Evolutionary conservation across 2,329 filamentous ascomycete species (phyloP).

Genomic region (Cladorrhinum sp.): DNA sequence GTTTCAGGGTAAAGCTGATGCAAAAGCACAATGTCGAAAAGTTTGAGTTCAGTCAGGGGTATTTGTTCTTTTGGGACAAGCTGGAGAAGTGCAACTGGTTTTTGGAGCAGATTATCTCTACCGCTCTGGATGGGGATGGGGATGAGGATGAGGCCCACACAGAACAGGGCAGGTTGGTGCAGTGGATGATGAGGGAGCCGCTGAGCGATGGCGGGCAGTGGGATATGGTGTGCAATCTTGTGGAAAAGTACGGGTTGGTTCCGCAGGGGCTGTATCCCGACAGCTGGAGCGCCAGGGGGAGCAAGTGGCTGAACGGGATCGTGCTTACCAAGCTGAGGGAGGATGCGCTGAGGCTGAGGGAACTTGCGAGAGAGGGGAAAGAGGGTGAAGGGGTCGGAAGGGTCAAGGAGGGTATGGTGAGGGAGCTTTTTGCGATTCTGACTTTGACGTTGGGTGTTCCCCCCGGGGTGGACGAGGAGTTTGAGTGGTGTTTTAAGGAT

Average conservation of each 20-base stretch:
- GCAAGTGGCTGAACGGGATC: constrained; percentile 65
- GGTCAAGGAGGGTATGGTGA: constrained; percentile 71
- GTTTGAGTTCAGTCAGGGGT: constrained; percentile 84
- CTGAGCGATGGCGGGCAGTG: constrained; percentile 83
- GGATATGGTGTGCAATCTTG: constrained; percentile 88
- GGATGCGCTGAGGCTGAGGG: constrained; percentile 59
- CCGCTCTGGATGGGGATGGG: constrained; percentile 60
- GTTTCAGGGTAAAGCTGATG: constrained; percentile 84
- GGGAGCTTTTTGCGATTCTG: constrained; percentile 76
- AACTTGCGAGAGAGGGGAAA: constrained; percentile 17
- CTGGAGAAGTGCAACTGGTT: constrained; percentile 90
- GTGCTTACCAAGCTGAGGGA: constrained; percentile 86
- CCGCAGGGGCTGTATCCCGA: constrained; percentile 81
- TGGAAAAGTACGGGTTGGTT: constrained; percentile 84
- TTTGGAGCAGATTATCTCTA: constrained; percentile 78
- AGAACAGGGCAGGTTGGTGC: constrained; percentile 54
- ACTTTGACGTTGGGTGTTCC: constrained; percentile 79
- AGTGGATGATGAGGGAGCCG: constrained; percentile 63
- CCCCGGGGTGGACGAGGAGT: constrained; percentile 64
- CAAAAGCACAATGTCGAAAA: constrained; percentile 71
- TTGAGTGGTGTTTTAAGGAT: constrained; percentile 78
- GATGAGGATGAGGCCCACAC: too few species aligned
- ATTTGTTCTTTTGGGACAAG: constrained; percentile 93
- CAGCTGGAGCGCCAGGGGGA: constrained; percentile 72
- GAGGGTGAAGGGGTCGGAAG: constrained; percentile 38